phyloP scores from a whole-genome alignment of 2,329 filamentous ascomycete species.

The Chrysoporthe puriensis region DNA sequence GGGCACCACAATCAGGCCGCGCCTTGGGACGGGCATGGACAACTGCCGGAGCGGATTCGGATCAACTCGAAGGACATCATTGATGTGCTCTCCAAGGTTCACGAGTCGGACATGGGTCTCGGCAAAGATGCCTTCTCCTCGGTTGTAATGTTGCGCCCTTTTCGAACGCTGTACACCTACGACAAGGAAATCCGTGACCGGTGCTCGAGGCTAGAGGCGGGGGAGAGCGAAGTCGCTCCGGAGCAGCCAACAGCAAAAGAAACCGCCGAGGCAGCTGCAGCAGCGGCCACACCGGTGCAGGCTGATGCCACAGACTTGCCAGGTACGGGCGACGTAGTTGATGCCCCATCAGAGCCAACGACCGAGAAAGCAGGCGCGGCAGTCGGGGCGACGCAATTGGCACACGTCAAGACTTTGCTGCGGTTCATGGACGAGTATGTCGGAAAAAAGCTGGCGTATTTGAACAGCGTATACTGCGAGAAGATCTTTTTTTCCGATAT shows the following conservation, averaged over 20 bases:
- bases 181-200: conserved; percentile 20
- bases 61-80: conserved; percentile 20
- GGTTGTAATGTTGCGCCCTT: conserved; percentile 26
- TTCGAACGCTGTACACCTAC: conserved; percentile 14
- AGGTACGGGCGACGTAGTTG: no score
- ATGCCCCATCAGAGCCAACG: no score
- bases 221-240: no score
- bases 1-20: no score
- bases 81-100: neutral
- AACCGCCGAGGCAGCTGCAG: no score
- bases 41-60: conserved; percentile 22
- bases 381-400: neutral
- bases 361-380: no score
- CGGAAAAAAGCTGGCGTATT: conserved; percentile 14
- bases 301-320: no score
- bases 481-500: conserved; percentile 35
- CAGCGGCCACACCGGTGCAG: no score
- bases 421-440: conserved; percentile 31
- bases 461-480: conserved; percentile 21
- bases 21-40: neutral
- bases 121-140: neutral
- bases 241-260: no score
- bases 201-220: neutral
- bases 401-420: conserved; percentile 29
- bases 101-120: neutral